Evolutionary conservation across 2,329 filamentous ascomycete species (phyloP), one percentile per base, ranked within the genome.

Genomic region (Sarocladiaceae sp.): DNA sequence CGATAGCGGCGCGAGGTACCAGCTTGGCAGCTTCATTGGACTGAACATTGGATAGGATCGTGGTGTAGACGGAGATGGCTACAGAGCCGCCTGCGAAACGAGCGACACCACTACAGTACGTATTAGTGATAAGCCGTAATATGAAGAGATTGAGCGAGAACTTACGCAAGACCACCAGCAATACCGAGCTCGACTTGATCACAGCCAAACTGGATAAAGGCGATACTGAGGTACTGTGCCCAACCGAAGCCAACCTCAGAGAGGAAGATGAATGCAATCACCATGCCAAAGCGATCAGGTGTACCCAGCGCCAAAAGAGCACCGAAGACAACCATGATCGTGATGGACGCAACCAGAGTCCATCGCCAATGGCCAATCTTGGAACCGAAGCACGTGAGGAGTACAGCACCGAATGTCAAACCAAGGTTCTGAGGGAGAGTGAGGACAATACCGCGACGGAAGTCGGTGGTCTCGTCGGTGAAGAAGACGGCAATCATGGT

Each of bases 401-500:
- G 55, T 0, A 70, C 60, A 1, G 73, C 72, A 44, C 74, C 74
- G 35, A 69, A 64, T 2, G 66, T 60, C 17, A 78, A 70, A 15
- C 68, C 76, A 22, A 78, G 60, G 7, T 73, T 73, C 58, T 74
- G 71, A 0, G 70, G 70, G 20, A 76, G 59, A 1, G 73, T 71
- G 3, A 78, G 2, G 92, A 93, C 0, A 87, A 79, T 0, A 86
- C 86, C 2, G 57, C 92, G 73, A 0, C 84, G 83, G 33, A 90
- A 80, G 4, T 88, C 78, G 51, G 69, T 72, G 25, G 79, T 83
- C 64, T 93, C 88, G 59, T 91, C 82, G 62, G 93, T 93, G 56
- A 91, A 61, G 33, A 84, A 75, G 3, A 92, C 72, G 4, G 74
- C 69, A 48, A 76, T 75, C 72, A 75, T 75, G 15, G 71, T 72